These are phyloP conservation scores for Diaporthe velutina DNA, from an alignment of 2,329 filamentous ascomycete genomes.

Conservation along the genomic window DNA sequence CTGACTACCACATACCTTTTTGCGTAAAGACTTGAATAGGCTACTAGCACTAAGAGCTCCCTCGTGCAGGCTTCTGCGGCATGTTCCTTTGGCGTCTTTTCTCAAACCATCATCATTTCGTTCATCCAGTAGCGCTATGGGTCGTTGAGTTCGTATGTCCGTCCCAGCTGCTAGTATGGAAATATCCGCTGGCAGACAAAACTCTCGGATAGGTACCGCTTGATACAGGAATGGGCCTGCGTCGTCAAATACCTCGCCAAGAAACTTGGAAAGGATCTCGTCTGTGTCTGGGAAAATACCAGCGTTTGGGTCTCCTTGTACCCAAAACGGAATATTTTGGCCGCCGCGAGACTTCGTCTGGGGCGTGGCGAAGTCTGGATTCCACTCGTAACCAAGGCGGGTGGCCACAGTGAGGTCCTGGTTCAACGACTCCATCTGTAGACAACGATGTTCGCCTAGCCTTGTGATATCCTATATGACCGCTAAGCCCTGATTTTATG, in stretches of 20 bases:
- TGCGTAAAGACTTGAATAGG: neutral
- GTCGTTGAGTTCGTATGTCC: neutral
- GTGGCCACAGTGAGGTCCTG: neutral
- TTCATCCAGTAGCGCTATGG: neutral
- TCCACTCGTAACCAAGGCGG: constrained; percentile 3
- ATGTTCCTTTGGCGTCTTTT: neutral
- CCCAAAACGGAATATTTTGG: neutral
- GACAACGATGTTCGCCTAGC: neutral
- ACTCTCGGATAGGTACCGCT: neutral
- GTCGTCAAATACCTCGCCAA: constrained; percentile 4
- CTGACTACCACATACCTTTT: neutral
- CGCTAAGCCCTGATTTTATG: neutral
- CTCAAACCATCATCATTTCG: constrained; percentile 17
- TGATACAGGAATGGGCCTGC: neutral
- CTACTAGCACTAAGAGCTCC: neutral
- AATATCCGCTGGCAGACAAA: neutral
- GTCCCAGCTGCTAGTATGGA: neutral
- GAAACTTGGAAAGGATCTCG: neutral
- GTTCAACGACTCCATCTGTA: neutral
- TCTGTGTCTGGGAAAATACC: neutral
- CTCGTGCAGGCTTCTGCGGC: neutral
- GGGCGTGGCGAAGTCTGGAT: constrained; percentile 1
- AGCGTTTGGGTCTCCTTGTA: neutral
- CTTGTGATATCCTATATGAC: neutral
- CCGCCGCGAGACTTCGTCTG: neutral